These are phyloP conservation scores for Botryotinia globosa DNA, from an alignment of 2,329 filamentous ascomycete genomes.

Conservation along the genomic window DNA sequence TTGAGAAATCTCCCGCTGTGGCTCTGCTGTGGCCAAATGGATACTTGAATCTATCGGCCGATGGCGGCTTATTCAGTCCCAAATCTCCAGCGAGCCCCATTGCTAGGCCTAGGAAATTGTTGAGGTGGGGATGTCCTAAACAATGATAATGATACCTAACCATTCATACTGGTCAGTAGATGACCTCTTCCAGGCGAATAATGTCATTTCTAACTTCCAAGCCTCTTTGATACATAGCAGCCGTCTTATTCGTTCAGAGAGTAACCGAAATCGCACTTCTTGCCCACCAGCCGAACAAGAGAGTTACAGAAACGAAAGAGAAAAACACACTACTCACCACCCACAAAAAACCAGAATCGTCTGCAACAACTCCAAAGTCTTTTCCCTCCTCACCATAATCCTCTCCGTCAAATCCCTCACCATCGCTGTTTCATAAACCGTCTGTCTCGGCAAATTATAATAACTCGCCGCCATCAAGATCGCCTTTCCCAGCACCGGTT, in stretches of 20 bases:
- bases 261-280: background rate
- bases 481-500: constrained; percentile 10
- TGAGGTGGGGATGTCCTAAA: constrained; percentile 15
- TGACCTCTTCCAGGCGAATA: background rate
- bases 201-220: background rate
- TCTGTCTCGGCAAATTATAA: constrained; percentile 16
- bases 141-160: constrained; percentile 21
- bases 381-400: constrained; percentile 6
- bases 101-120: constrained; percentile 14
- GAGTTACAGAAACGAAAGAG: background rate
- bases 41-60: constrained; percentile 7
- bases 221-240: background rate
- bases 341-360: constrained; percentile 18
- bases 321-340: constrained; percentile 2
- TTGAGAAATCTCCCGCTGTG: background rate
- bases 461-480: constrained; percentile 16
- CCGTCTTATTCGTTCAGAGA: too few relatives aligned
- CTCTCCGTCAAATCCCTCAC: constrained; percentile 14
- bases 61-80: constrained; percentile 10
- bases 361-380: constrained; percentile 18
- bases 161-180: background rate
- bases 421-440: constrained; percentile 1
- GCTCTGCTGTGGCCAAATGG: constrained; percentile 5
- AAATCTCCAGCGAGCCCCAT: constrained; percentile 3
- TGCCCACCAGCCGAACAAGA: too few relatives aligned